Base-by-base conservation (phyloP, 371 early-diverging fungal genomes). In the Saksenaea oblongispora region DNA sequence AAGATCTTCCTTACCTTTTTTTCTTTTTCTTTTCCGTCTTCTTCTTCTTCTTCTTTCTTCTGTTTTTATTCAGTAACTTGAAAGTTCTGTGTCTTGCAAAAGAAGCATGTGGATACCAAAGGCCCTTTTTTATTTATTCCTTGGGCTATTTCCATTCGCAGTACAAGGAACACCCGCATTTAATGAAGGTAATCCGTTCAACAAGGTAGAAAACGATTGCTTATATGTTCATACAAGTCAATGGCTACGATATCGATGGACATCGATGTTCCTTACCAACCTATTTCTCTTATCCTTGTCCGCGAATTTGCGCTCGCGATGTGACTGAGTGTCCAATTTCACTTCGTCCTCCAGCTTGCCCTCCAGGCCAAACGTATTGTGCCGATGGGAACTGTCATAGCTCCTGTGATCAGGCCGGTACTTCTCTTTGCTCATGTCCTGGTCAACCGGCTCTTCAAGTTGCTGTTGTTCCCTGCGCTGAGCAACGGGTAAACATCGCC, bases 281-380 rank as follows among this genome's bases (percentile, higher is more conserved):
- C 1, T 72, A 75, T 39, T 35, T 67, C 37, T 63, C 75, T 22
- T 77, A 71, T 28, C 73, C 65, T 26, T 87, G 87, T 42, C 83
- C 83, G 18, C 63, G 70, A 5, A 66, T 87, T 14, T 87, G 87
- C 60, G 85, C 80, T 14, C 67, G 73, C 42, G 78, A 83, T 59
- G 63, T 73, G n/a, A 31, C 28, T n/a, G 55, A 37, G 26, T 84
- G 85, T 56, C 84, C 85, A 28, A 44, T 39, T n/a, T 27, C 26
- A 27, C 36, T 41, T 24, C 41, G 35, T 18, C 26, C 55, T 3
- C 67, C 72, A 24, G 26, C 39, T 37, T 84, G 84, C 58, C 70
- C 70, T 18, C 0, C 56, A 3, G 80, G 75, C 5, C 61, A 67
- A 39, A 54, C 47, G 8, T 80, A 74, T 36, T 84, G 84, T 59